Evolutionary conservation across 495 filamentous ascomycete species (phyloP).

Genomic region (Margaritispora aquatica): DNA sequence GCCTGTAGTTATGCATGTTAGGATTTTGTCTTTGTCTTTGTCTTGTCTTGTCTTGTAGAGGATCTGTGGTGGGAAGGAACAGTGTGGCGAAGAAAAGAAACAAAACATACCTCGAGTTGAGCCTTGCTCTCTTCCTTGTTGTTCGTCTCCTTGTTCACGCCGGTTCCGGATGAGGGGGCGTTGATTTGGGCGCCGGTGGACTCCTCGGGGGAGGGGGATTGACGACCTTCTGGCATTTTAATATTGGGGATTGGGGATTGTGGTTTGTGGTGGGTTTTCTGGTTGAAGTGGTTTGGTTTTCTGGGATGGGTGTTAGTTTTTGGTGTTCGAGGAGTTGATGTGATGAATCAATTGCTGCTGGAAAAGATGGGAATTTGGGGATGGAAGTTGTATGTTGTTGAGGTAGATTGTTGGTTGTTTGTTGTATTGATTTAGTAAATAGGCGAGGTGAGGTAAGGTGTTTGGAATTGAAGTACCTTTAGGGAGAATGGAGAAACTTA

Average conservation of each 20-base stretch:
- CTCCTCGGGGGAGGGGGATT: conserved; percentile 73
- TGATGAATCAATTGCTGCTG: too few species aligned
- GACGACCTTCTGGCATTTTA: conserved; percentile 61
- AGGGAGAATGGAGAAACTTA: background rate
- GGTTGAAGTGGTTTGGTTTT: too few species aligned
- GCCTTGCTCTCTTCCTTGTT: conserved; percentile 43
- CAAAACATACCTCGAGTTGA: conserved; percentile 34
- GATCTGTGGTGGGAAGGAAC: too few species aligned
- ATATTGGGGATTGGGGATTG: conserved; percentile 19
- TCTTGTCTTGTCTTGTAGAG: too few species aligned
- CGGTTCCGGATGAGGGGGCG: conserved; percentile 32
- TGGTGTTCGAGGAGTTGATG: background rate
- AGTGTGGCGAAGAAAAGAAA: background rate
- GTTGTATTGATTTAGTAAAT: too few species aligned
- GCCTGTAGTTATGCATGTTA: conserved; percentile 28
- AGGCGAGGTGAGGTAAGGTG: too few species aligned
- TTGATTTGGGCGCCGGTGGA: conserved; percentile 61
- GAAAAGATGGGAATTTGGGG: too few species aligned
- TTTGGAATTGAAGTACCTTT: too few species aligned
- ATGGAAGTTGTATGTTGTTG: too few species aligned
- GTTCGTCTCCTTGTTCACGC: conserved; percentile 37
- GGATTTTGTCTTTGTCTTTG: background rate
- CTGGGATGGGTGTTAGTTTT: conserved; percentile 29
- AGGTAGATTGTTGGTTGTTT: too few species aligned
- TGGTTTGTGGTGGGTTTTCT: background rate